phyloP scores from a whole-genome alignment of 345 rosid species.

The Citrus cavaleriei region DNA sequence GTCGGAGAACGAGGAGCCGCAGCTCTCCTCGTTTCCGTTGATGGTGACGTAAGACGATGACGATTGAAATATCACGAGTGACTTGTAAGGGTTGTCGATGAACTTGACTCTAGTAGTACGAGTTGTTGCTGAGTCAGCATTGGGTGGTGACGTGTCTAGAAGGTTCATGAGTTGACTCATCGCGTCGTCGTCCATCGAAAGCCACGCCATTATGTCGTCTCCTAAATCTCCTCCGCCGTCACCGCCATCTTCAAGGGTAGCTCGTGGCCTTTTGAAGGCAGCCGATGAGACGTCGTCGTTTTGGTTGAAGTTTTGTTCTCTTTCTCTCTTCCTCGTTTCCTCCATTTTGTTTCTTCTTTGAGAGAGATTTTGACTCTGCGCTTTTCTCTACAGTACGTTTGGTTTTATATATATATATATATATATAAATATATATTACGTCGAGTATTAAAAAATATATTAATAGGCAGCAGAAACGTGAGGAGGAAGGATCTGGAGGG shows the following conservation, averaged over 20 bases:
- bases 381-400: not conserved
- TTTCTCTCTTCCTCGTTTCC: slow-evolving; percentile 23
- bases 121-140: slow-evolving; percentile 8
- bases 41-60: slow-evolving; percentile 68
- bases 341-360: slow-evolving; percentile 20
- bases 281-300: not conserved
- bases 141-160: slow-evolving; percentile 32
- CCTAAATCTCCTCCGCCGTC: slow-evolving; percentile 13
- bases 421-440: too few species aligned
- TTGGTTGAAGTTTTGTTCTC: not conserved
- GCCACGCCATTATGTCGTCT: slow-evolving; percentile 32
- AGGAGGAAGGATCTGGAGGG: not conserved
- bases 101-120: slow-evolving; percentile 47
- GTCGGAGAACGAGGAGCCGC: slow-evolving; percentile 82
- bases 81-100: slow-evolving; percentile 62
- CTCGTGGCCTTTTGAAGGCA: slow-evolving; percentile 14
- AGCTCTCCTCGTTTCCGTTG: slow-evolving; percentile 84
- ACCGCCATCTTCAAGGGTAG: not conserved
- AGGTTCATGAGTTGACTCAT: slow-evolving; percentile 50
- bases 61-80: slow-evolving; percentile 44
- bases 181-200: slow-evolving; percentile 34
- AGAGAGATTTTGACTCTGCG: not conserved
- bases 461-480: not conserved
- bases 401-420: not conserved
- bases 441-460: too few species aligned